Base-by-base conservation (phyloP, 176 grass and related monocot genomes). In the Carex parvula region DNA sequence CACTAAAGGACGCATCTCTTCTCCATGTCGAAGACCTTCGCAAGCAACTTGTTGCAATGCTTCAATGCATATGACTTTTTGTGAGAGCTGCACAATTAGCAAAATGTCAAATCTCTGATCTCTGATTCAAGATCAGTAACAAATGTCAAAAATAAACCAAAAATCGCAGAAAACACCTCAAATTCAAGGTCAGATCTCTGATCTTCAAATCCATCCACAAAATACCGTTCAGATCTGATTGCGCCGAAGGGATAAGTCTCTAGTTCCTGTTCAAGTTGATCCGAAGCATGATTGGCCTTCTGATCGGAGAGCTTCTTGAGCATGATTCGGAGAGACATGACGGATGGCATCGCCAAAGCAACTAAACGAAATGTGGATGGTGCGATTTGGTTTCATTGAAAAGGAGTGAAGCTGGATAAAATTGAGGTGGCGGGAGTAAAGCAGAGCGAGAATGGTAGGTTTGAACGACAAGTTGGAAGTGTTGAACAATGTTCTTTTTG, bases 61-160 rank as follows among this genome's bases (percentile, higher is more conserved):
- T 73, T 90, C 88, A 22, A 90, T 84, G 86, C 86, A 84, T 72
- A 87, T 75, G 17, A 86, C 72, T 16, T 90, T 73, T 26, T 84
- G 72, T 15, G 84, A 90, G 0, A 90, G 80, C 88, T 90, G 73
- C 44, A 79, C 56, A 76, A 44, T 85, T 85, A 56, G 68, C 18
- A 85, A 60, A 85, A 50, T 48, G 44, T 48, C 44, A 48, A 9
- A 48, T 48, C 44, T 48, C 44, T 48, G 44, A 48, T 48, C 44
- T 48, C 8, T 48, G 44, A 48, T 48, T 48, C 46, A 50, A 50
- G n/a, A 29, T 6, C 13, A 60, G 53, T 3, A 60, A 21, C 30
- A 76, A 44, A 8, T 70, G 11, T 72, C 0, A 41, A 22, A 62
- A 32, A 20, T 60, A 64, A 48, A 64, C 4, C 50, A 17, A 54